phyloP scores from a whole-genome alignment of 371 early-diverging fungal genomes.

The Actinomortierella wolfii region DNA sequence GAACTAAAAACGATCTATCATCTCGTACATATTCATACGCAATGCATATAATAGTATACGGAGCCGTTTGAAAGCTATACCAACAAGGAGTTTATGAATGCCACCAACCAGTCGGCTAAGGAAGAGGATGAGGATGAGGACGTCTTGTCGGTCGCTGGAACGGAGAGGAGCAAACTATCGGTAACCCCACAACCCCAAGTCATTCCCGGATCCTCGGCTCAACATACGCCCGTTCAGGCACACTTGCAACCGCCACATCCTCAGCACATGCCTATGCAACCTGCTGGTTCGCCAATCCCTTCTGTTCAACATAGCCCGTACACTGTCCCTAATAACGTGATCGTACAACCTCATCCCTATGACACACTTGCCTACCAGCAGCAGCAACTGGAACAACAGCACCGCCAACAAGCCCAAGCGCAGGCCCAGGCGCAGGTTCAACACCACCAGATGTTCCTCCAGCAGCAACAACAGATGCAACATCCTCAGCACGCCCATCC shows the following conservation, averaged over 20 bases:
- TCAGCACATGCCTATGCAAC: constrained; percentile 27
- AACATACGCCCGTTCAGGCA: constrained; percentile 28
- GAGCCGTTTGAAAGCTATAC: constrained; percentile 33
- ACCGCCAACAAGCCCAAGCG: constrained; percentile 9
- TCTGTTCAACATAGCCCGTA: constrained; percentile 32
- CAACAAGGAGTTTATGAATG: constrained; percentile 39
- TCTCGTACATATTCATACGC: too few relatives aligned
- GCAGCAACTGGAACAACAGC: constrained; percentile 32
- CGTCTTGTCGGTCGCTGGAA: constrained; percentile 32
- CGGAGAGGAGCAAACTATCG: constrained; percentile 40
- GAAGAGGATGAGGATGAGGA: constrained; percentile 45
- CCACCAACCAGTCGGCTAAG: constrained; percentile 11
- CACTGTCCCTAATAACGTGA: constrained; percentile 34
- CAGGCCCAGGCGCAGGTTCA: too few relatives aligned
- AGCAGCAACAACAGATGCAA: constrained; percentile 18
- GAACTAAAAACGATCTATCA: too few relatives aligned
- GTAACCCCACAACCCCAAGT: constrained; percentile 44
- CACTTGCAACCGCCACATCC: constrained; percentile 32
- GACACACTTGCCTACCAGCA: constrained; percentile 21
- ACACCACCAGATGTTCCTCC: too few relatives aligned
- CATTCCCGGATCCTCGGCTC: constrained; percentile 19
- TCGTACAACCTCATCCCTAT: constrained; percentile 38
- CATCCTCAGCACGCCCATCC: constrained; percentile 22
- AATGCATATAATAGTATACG: neutral
- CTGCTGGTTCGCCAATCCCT: constrained; percentile 30